Percentiles rank a stretch among this genome's conserved stretches.
phyloP scores from a whole-genome alignment of 208 protist species.

The Vickermania ingenoplastis region DNA sequence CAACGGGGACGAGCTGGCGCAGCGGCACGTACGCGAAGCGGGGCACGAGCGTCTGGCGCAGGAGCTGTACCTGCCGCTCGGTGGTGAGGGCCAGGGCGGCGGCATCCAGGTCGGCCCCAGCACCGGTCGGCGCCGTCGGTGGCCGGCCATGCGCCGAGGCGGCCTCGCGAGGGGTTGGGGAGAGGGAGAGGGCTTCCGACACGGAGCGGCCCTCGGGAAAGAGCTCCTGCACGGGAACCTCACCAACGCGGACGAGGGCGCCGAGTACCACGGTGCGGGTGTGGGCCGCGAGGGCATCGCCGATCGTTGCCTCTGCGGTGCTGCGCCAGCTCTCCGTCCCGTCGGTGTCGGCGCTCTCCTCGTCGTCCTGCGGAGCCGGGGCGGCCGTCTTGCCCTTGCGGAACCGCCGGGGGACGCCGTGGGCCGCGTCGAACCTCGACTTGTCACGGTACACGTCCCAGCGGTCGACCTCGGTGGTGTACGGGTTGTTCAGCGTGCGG shows the following conservation, averaged over 20 bases:
- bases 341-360: background rate
- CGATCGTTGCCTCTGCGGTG: background rate
- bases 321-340: too few relatives aligned
- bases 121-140: background rate
- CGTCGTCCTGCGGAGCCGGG: background rate
- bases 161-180: background rate
- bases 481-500: conserved; percentile 45
- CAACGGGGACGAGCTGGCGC: background rate
- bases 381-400: background rate
- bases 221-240: background rate
- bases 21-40: background rate
- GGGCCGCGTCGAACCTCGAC: background rate
- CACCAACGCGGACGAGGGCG: background rate
- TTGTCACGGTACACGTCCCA: conserved; percentile 42
- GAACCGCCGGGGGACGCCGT: background rate
- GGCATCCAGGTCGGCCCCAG: background rate
- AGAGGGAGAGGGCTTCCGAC: background rate
- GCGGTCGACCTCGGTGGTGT: conserved; percentile 61
- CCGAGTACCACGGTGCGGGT: background rate
- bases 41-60: background rate
- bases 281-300: background rate
- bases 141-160: too few relatives aligned
- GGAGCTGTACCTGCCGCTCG: background rate
- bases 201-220: background rate
- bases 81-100: background rate